Evolutionary conservation across 2,329 filamentous ascomycete genomes (phyloP).

Genomic region (Colletotrichum sp.): DNA sequence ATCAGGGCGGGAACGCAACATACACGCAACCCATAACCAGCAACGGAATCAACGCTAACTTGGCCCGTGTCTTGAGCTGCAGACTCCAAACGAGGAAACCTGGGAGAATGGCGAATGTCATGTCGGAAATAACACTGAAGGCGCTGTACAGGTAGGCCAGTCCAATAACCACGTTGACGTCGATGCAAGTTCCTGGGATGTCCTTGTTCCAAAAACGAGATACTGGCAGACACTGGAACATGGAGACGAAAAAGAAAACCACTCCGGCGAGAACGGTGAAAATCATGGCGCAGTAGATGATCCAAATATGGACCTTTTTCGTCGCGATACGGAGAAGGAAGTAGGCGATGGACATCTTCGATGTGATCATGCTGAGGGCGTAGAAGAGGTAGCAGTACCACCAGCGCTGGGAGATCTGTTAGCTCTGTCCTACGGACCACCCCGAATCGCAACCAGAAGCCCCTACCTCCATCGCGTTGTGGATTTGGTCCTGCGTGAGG

Average conservation of each 20-base stretch:
- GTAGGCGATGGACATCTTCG: conserved; percentile 47
- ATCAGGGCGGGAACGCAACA: conserved; percentile 11
- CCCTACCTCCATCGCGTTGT: conserved; percentile 38
- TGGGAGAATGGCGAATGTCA: conserved; percentile 56
- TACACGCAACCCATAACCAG: conserved; percentile 61
- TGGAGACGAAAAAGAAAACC: conserved; percentile 45
- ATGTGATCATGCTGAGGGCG: conserved; percentile 37
- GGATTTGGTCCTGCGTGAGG: conserved; percentile 27
- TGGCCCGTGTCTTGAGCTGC: conserved; percentile 58
- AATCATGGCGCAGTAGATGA: conserved; percentile 39
- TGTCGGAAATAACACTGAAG: conserved; percentile 53
- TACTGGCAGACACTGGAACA: conserved; percentile 45
- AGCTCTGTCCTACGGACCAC: background rate
- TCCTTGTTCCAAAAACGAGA: conserved; percentile 44
- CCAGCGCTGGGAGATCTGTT: conserved; percentile 32
- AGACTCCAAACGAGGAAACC: conserved; percentile 59
- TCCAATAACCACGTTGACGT: conserved; percentile 49
- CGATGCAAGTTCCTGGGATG: conserved; percentile 39
- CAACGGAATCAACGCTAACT: conserved; percentile 55
- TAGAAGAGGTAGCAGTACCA: conserved; percentile 44
- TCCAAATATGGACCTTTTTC: conserved; percentile 33
- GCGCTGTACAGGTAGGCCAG: conserved; percentile 58
- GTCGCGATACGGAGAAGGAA: conserved; percentile 46
- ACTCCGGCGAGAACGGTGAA: conserved; percentile 40
- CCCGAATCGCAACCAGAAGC: conserved; percentile 12